A percentile compares a stretch with the other conserved stretches of the same genome.
Evolutionary conservation across 768 basidiomycete genomes (phyloP).

Genomic region (Suillus plorans): DNA sequence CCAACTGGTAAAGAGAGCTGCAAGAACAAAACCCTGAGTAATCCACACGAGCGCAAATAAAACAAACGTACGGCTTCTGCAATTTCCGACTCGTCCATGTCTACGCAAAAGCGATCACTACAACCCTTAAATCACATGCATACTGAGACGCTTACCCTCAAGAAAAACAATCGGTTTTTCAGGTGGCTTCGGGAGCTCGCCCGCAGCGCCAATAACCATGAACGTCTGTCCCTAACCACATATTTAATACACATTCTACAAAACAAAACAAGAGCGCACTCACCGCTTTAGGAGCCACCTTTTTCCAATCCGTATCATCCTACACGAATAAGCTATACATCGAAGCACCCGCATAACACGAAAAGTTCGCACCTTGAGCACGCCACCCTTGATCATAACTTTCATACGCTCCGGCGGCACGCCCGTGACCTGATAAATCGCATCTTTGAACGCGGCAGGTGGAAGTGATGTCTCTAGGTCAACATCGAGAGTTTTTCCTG

Average conservation of each 20-base stretch:
- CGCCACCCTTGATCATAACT: slow-evolving; percentile 91
- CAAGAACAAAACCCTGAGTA: slow-evolving; percentile 2
- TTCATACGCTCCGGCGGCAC: slow-evolving; percentile 94
- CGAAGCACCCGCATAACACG: neutral
- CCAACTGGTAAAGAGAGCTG: slow-evolving; percentile 83
- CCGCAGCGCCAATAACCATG: slow-evolving; percentile 92
- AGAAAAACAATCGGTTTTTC: slow-evolving; percentile 76
- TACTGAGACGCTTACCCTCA: slow-evolving; percentile 55
- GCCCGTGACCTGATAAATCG: slow-evolving; percentile 78
- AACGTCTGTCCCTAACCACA: slow-evolving; percentile 74
- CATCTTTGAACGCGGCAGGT: slow-evolving; percentile 76
- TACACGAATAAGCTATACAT: slow-evolving; percentile 29
- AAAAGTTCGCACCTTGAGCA: slow-evolving; percentile 69
- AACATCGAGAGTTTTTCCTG: slow-evolving; percentile 75
- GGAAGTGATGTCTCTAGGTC: slow-evolving; percentile 72
- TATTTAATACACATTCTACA: neutral
- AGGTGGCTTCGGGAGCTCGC: slow-evolving; percentile 89
- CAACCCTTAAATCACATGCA: neutral
- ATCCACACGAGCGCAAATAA: neutral
- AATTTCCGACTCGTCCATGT: slow-evolving; percentile 82
- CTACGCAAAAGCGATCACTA: slow-evolving; percentile 35
- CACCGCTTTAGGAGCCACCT: slow-evolving; percentile 80
- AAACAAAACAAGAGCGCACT: slow-evolving; percentile 23
- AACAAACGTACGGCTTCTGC: slow-evolving; percentile 67
- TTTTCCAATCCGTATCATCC: slow-evolving; percentile 88